Percentiles rank a stretch among this genome's conserved stretches.
Conservation (phyloP, 75 land plant genomes). For the Sequoiadendron giganteum region DNA sequence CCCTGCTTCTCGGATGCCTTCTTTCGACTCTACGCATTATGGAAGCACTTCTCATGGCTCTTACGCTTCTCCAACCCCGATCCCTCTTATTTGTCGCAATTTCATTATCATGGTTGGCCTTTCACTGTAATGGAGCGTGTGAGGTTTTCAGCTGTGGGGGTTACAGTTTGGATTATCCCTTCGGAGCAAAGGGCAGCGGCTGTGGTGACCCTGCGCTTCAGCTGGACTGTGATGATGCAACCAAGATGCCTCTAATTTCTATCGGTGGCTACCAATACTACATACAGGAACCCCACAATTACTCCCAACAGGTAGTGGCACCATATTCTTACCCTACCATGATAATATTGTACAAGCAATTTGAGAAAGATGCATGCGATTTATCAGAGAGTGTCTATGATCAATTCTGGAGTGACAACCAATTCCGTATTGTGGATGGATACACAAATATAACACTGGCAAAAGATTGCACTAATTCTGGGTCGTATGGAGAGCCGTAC, state of each 20-base stretch:
- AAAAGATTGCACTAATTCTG: neutral
- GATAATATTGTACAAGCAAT: neutral
- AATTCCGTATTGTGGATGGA: neutral
- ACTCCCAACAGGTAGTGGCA: neutral
- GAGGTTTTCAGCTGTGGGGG: neutral
- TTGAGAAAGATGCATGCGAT: neutral
- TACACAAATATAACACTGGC: neutral
- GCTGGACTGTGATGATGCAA: neutral
- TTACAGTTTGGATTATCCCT: neutral
- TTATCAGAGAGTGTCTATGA: neutral
- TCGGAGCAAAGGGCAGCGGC: neutral
- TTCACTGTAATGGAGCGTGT: neutral
- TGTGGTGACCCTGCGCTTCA: constrained; percentile 4
- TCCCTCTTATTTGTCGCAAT: neutral
- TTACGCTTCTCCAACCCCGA: neutral
- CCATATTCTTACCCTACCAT: neutral
- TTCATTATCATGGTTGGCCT: neutral
- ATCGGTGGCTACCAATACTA: neutral
- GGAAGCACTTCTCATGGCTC: neutral
- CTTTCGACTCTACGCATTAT: neutral
- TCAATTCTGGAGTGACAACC: neutral
- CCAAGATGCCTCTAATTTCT: neutral
- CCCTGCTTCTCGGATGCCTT: too few species aligned
- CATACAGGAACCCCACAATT: neutral
- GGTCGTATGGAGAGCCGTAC: too few species aligned